A percentile compares a stretch with the other conserved stretches of the same genome.
These are phyloP conservation scores for Phytophthora quininea DNA, from an alignment of 352 stramenopile species.

Conservation along the genomic window DNA sequence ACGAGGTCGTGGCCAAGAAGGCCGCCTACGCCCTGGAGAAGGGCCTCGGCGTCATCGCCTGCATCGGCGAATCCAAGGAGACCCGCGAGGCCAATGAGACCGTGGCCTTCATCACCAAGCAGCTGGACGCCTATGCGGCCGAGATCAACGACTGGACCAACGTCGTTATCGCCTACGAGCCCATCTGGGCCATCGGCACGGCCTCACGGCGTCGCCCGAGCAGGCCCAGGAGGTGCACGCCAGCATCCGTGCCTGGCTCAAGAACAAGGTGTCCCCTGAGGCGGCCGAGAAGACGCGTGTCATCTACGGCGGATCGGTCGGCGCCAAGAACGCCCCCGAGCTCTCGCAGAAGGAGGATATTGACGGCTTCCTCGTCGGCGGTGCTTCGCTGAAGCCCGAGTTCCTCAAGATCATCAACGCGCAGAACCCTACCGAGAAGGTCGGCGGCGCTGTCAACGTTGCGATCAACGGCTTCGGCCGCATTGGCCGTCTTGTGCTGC, in stretches of 20 bases:
- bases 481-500: constrained; percentile 97
- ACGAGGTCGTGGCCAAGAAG: constrained; percentile 94
- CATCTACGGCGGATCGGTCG: constrained; percentile 98
- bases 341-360: constrained; percentile 96
- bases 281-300: constrained; percentile 94
- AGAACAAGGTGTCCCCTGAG: constrained; percentile 90
- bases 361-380: constrained; percentile 98
- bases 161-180: constrained; percentile 97
- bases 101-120: constrained; percentile 93
- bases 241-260: constrained; percentile 94
- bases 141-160: constrained; percentile 94
- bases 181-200: constrained; percentile 98
- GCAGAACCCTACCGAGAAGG: constrained; percentile 58
- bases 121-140: constrained; percentile 92
- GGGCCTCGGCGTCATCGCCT: constrained; percentile 96
- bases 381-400: constrained; percentile 96
- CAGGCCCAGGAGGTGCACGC: constrained; percentile 98
- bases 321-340: constrained; percentile 92
- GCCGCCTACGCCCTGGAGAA: constrained; percentile 92
- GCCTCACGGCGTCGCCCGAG: constrained; percentile 97
- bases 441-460: constrained; percentile 88
- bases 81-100: constrained; percentile 93
- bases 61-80: constrained; percentile 97
- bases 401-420: constrained; percentile 98
- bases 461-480: constrained; percentile 99